A percentile compares a stretch with the other conserved stretches of the same genome.
These are phyloP conservation scores for Vaccinium vitisidaea DNA, from an alignment of 148 eudicot species.

Conservation along the genomic window DNA sequence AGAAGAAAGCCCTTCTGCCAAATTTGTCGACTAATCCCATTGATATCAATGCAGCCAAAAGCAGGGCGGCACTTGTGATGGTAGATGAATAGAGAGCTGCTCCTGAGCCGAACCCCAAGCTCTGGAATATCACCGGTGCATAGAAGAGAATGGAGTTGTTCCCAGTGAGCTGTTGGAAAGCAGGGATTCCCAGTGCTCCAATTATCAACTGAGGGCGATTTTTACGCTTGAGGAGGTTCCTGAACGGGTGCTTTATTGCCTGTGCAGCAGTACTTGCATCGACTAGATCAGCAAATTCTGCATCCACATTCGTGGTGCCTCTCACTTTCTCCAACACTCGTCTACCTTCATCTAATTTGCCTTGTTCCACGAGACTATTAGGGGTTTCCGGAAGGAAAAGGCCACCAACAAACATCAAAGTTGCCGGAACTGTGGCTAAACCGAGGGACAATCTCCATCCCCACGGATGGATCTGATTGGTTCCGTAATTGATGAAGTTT, in stretches of 20 bases:
- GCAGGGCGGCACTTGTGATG: conserved; percentile 66
- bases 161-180: conserved; percentile 92
- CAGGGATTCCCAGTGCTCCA: conserved; percentile 77
- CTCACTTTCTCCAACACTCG: conserved; percentile 58
- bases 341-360: conserved; percentile 53
- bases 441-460: conserved; percentile 84
- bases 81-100: conserved; percentile 73
- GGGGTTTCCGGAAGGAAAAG: conserved; percentile 73
- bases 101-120: conserved; percentile 62
- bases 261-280: conserved; percentile 83
- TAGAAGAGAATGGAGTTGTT: conserved; percentile 88
- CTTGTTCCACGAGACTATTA: conserved; percentile 70
- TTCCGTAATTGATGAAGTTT: conserved; percentile 62
- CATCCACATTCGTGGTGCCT: conserved; percentile 79
- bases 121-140: conserved; percentile 92
- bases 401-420: conserved; percentile 64
- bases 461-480: conserved; percentile 57
- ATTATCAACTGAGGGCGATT: conserved; percentile 86
- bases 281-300: conserved; percentile 72
- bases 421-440: conserved; percentile 63
- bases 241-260: conserved; percentile 74
- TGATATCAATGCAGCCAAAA: conserved; percentile 68
- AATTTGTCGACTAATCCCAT: conserved; percentile 73
- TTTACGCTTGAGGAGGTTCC: conserved; percentile 64
- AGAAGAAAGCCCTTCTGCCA: conserved; percentile 73